These are phyloP conservation scores for Neobulgaria alba DNA, from an alignment of 2,329 filamentous ascomycete genomes.

Conservation along the genomic window DNA sequence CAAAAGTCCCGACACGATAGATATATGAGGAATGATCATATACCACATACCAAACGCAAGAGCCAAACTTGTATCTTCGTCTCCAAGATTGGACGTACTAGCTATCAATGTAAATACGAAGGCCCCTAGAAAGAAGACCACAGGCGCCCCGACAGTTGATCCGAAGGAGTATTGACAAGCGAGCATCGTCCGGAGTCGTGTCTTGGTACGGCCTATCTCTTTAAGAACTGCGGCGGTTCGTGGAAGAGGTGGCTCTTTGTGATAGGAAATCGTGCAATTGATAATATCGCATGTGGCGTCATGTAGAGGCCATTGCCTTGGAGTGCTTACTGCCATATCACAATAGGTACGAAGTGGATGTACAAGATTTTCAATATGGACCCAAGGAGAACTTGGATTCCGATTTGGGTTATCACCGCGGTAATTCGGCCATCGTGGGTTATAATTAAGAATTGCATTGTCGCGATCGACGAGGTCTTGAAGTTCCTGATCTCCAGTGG, in stretches of 20 bases:
- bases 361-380: conserved; percentile 12
- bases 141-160: conserved; percentile 16
- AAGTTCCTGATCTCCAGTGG: conserved; percentile 4
- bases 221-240: conserved; percentile 2
- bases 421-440: conserved; percentile 7
- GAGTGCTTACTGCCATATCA: conserved; percentile 7
- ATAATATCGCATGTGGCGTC: conserved; percentile 6
- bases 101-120: conserved; percentile 14
- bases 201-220: conserved; percentile 13
- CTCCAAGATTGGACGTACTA: conserved; percentile 8
- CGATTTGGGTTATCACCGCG: background rate
- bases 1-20: conserved; percentile 14
- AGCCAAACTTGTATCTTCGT: conserved; percentile 8
- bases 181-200: conserved; percentile 23
- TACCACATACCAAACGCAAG: conserved; percentile 10
- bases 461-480: conserved; percentile 3
- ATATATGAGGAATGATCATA: conserved; percentile 15
- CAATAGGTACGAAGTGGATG: conserved; percentile 12
- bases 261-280: conserved; percentile 4
- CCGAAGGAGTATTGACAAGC: conserved; percentile 14
- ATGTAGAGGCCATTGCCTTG: conserved; percentile 13
- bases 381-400: conserved; percentile 12
- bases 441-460: too few relatives aligned
- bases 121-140: conserved; percentile 17
- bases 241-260: conserved; percentile 9